These are phyloP conservation scores for Salix udensis DNA, from an alignment of 345 rosid genomes.

Conservation along the genomic window DNA sequence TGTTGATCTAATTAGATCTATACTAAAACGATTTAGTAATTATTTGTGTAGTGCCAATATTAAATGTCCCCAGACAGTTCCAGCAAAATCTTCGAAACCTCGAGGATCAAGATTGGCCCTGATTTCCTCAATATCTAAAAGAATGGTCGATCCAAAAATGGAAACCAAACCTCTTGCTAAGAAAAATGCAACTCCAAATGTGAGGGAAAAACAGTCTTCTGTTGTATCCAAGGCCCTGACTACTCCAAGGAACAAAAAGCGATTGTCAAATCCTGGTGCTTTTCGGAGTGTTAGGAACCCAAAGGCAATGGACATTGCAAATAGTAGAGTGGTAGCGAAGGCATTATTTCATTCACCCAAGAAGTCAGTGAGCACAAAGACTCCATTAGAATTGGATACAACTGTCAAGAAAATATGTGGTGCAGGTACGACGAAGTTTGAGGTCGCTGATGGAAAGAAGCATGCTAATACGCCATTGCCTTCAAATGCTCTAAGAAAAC, in stretches of 20 bases:
- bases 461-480: constrained; percentile 23
- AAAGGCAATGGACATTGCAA: constrained; percentile 33
- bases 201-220: constrained; percentile 36
- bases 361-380: constrained; percentile 53
- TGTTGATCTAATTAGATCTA: not conserved
- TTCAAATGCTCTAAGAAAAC: constrained; percentile 41
- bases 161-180: constrained; percentile 29
- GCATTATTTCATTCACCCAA: constrained; percentile 81
- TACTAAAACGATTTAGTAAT: not conserved
- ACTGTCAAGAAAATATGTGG: constrained; percentile 54
- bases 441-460: constrained; percentile 44
- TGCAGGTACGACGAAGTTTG: constrained; percentile 66
- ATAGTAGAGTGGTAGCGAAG: constrained; percentile 47
- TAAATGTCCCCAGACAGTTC: constrained; percentile 81
- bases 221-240: constrained; percentile 50
- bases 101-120: constrained; percentile 60
- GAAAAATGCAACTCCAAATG: constrained; percentile 41
- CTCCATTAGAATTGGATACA: constrained; percentile 45
- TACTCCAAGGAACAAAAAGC: constrained; percentile 45
- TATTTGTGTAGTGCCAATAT: constrained; percentile 28
- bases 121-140: constrained; percentile 67
- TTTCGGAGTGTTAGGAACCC: constrained; percentile 65
- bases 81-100: constrained; percentile 69
- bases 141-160: constrained; percentile 41
- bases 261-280: constrained; percentile 43